Evolutionary conservation across 1,284 basidiomycete genomes (phyloP).

Genomic region (Marasmius tenuissimus): DNA sequence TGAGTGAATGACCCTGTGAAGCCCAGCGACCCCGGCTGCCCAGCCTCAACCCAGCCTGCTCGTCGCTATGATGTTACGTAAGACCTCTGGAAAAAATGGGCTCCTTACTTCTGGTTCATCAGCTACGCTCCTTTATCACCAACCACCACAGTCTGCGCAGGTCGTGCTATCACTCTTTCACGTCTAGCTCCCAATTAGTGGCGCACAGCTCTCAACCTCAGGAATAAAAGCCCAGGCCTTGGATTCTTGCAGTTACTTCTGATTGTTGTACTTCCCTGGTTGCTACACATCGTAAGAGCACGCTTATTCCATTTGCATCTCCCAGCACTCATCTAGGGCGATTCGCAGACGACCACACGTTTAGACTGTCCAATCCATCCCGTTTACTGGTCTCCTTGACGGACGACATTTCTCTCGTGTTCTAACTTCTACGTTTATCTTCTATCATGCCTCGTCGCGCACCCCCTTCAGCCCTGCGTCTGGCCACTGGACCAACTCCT

Average conservation of each 20-base stretch:
- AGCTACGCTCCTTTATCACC: background rate
- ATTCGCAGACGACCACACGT: background rate
- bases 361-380: background rate
- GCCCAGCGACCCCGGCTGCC: no score
- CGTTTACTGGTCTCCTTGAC: background rate
- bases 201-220: background rate
- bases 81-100: background rate
- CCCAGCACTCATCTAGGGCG: background rate
- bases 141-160: background rate
- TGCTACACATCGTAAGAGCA: background rate
- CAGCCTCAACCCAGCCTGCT: no score
- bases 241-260: background rate
- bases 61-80: background rate
- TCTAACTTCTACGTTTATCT: conserved; percentile 12
- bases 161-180: background rate
- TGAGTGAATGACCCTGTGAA: no score
- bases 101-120: background rate
- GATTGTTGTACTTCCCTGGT: background rate
- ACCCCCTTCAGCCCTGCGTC: conserved; percentile 57
- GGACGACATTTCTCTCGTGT: background rate
- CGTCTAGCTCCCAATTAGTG: background rate
- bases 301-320: background rate
- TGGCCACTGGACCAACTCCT: conserved; percentile 57
- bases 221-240: background rate
- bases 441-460: conserved; percentile 55